These are phyloP conservation scores for Pilatotrama ljubarskyi DNA, from an alignment of 768 basidiomycete species.

Conservation along the genomic window DNA sequence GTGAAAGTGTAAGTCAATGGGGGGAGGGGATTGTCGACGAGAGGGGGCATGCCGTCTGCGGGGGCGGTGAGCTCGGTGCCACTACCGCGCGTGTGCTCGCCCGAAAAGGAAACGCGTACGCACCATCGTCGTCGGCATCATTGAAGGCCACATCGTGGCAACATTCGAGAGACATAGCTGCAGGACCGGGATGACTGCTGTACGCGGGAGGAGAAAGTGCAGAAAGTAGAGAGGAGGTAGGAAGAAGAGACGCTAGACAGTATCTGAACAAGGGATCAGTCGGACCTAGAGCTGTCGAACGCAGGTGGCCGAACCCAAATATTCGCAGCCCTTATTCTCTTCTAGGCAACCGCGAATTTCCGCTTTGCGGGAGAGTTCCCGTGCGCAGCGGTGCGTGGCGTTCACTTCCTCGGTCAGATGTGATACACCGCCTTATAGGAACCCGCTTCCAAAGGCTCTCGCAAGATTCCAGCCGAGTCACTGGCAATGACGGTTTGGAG, in stretches of 20 bases:
- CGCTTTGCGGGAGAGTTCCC: conserved; percentile 11
- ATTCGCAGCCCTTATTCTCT: conserved; percentile 31
- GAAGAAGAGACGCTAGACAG: conserved; percentile 15
- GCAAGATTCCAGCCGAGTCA: conserved; percentile 10
- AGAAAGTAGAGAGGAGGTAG: conserved; percentile 1
- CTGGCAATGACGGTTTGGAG: conserved; percentile 3
- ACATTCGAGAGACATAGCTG: conserved; percentile 24
- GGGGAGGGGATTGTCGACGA: conserved; percentile 52
- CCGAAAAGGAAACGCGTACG: conserved; percentile 21
- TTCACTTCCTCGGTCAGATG: conserved; percentile 9
- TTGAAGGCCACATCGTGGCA: conserved; percentile 29
- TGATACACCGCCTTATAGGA: conserved; percentile 9
- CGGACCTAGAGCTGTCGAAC: conserved; percentile 28
- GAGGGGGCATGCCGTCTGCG: conserved; percentile 39
- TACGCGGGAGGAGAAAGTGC: conserved; percentile 9
- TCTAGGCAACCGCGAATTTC: conserved; percentile 24
- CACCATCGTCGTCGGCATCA: conserved; percentile 41
- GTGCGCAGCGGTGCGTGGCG: conserved; percentile 16
- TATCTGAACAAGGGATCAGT: conserved; percentile 20
- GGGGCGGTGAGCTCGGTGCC: conserved; percentile 14
- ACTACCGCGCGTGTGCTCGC: conserved; percentile 20
- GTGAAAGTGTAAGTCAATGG: conserved; percentile 62
- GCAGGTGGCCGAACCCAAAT: conserved; percentile 26
- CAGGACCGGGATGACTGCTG: not conserved
- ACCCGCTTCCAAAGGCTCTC: conserved; percentile 7